These are phyloP conservation scores for Physcomitrellopsis africana DNA, from an alignment of 225 moss, liverwort and hornwort genomes.

Conservation along the genomic window DNA sequence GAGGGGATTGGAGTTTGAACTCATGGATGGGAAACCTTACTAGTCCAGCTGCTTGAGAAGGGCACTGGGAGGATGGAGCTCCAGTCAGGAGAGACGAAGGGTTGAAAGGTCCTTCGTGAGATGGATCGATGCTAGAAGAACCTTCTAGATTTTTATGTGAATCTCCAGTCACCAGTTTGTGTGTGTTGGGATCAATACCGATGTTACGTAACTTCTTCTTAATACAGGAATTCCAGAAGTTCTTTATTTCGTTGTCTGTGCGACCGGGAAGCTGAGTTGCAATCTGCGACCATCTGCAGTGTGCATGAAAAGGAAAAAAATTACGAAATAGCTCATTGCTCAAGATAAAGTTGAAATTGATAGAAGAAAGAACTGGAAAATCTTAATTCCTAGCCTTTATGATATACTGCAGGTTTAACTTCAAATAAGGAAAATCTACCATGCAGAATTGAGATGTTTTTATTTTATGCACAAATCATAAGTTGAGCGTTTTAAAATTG, in stretches of 20 bases:
- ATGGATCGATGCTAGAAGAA: slow-evolving; percentile 39
- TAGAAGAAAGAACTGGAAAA: too few relatives aligned
- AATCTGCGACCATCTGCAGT: slow-evolving; percentile 91
- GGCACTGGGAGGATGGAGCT: slow-evolving; percentile 16
- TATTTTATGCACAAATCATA: too few relatives aligned
- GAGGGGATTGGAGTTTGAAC: slow-evolving; percentile 52
- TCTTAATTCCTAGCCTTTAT: too few relatives aligned
- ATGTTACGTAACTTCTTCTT: slow-evolving; percentile 90
- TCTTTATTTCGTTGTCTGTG: slow-evolving; percentile 98
- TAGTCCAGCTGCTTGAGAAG: slow-evolving; percentile 17
- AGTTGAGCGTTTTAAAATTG: slow-evolving; percentile 19
- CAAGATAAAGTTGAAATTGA: too few relatives aligned
- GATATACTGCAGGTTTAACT: too few relatives aligned
- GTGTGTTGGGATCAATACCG: slow-evolving; percentile 87
- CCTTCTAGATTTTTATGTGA: slow-evolving; percentile 31
- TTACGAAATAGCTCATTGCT: too few relatives aligned
- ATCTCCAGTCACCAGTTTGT: slow-evolving; percentile 56
- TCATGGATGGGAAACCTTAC: slow-evolving; percentile 34
- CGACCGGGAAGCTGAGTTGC: slow-evolving; percentile 90
- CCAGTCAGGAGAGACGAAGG: slow-evolving; percentile 26
- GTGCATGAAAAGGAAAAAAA: not conserved
- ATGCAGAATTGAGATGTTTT: too few relatives aligned
- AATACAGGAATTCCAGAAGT: slow-evolving; percentile 99
- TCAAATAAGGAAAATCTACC: too few relatives aligned
- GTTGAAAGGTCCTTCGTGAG: slow-evolving; percentile 19